Conservation (phyloP, 2,329 filamentous ascomycete genomes). For the Colletotrichum sp. region DNA sequence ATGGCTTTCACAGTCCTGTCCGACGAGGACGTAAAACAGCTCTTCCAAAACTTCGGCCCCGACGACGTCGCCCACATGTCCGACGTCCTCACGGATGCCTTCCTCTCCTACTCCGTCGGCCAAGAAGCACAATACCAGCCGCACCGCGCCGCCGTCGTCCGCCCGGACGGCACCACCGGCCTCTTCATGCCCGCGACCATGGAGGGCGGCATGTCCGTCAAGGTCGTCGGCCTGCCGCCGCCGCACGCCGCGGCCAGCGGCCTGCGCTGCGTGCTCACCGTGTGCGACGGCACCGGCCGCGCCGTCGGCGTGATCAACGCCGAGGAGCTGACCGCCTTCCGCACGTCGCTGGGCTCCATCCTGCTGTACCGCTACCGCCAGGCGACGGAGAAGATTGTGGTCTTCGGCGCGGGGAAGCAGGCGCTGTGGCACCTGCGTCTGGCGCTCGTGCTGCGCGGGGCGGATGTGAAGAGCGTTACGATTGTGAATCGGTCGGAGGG, state of each 20-base stretch:
- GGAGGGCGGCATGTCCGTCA: conserved; percentile 65
- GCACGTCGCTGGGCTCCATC: conserved; percentile 60
- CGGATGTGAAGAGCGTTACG: conserved; percentile 31
- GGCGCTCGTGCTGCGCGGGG: conserved; percentile 57
- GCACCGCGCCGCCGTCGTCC: conserved; percentile 63
- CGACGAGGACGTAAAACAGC: conserved; percentile 57
- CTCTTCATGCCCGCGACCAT: conserved; percentile 72
- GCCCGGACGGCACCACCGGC: conserved; percentile 65
- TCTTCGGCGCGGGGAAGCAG: conserved; percentile 27
- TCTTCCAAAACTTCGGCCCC: conserved; percentile 58
- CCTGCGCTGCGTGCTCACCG: conserved; percentile 49
- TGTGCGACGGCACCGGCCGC: conserved; percentile 29
- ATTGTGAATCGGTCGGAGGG: conserved; percentile 36
- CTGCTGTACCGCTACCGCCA: conserved; percentile 16
- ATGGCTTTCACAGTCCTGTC: conserved; percentile 67
- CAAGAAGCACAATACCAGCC: conserved; percentile 68
- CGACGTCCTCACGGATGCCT: conserved; percentile 60
- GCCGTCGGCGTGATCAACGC: conserved; percentile 70
- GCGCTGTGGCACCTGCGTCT: conserved; percentile 72
- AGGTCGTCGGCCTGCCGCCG: conserved; percentile 56
- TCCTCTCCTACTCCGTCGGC: conserved; percentile 70
- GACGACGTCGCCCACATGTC: conserved; percentile 64
- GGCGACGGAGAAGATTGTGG: conserved; percentile 26
- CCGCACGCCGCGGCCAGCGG: conserved; percentile 15
- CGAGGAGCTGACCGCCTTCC: conserved; percentile 72